Conservation (phyloP, 495 filamentous ascomycete genomes). For the Cladorrhinum samala region DNA sequence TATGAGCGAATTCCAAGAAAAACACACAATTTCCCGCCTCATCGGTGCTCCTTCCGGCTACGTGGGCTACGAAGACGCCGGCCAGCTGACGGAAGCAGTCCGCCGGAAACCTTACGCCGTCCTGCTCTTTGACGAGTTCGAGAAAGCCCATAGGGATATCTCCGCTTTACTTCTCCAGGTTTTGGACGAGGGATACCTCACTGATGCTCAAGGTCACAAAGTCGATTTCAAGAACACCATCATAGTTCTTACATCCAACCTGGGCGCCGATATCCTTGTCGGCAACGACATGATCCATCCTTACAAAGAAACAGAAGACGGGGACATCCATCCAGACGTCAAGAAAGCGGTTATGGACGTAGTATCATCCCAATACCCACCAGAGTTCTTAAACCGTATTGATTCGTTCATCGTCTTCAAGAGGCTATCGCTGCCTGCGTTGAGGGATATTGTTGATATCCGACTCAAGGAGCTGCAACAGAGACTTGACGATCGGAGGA, state of each 20-base stretch:
- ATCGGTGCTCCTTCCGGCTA: slow-evolving; percentile 93
- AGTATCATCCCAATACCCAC: slow-evolving; percentile 70
- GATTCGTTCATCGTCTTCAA: slow-evolving; percentile 97
- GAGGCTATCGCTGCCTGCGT: slow-evolving; percentile 66
- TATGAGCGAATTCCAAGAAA: slow-evolving; percentile 97
- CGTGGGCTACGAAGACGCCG: slow-evolving; percentile 94
- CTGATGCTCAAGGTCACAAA: slow-evolving; percentile 91
- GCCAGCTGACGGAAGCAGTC: slow-evolving; percentile 93
- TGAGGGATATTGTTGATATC: slow-evolving; percentile 91
- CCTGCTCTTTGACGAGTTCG: slow-evolving; percentile 92
- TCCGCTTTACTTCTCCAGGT: slow-evolving; percentile 91
- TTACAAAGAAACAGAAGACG: slow-evolving; percentile 52
- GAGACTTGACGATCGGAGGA: slow-evolving; percentile 80
- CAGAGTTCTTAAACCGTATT: slow-evolving; percentile 93
- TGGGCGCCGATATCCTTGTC: slow-evolving; percentile 71
- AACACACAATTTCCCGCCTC: slow-evolving; percentile 87
- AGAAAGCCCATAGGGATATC: slow-evolving; percentile 95
- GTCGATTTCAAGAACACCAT: slow-evolving; percentile 95
- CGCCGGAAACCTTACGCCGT: slow-evolving; percentile 94
- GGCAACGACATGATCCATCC: slow-evolving; percentile 50
- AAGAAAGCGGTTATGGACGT: slow-evolving; percentile 82
- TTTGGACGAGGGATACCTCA: slow-evolving; percentile 92
- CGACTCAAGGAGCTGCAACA: slow-evolving; percentile 76
- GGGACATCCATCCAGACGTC: slow-evolving; percentile 61
- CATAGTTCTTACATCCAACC: slow-evolving; percentile 92